Evolutionary conservation across 495 filamentous ascomycete genomes (phyloP).

Genomic region (Talaromyces proteolyticus): DNA sequence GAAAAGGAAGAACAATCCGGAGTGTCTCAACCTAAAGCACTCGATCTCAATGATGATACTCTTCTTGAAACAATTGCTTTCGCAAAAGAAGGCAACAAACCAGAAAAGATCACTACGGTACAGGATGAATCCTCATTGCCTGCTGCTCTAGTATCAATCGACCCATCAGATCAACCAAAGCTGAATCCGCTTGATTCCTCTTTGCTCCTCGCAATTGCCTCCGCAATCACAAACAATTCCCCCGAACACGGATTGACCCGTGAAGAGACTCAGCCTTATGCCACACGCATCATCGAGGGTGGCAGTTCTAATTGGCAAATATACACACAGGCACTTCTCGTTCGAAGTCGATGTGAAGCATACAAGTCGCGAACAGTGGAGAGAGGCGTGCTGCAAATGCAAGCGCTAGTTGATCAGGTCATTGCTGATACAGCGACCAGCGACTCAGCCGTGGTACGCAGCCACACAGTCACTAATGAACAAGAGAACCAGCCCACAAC

Average conservation of each 20-base stretch:
- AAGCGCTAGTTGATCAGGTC: conserved; percentile 93
- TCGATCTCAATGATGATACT: conserved; percentile 88
- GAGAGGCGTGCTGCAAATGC: conserved; percentile 84
- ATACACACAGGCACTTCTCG: conserved; percentile 86
- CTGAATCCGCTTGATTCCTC: conserved; percentile 79
- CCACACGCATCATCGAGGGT: conserved; percentile 78
- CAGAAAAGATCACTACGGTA: conserved; percentile 29
- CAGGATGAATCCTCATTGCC: conserved; percentile 54
- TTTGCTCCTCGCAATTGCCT: conserved; percentile 75
- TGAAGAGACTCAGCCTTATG: conserved; percentile 90
- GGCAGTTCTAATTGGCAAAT: conserved; percentile 96
- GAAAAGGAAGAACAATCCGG: conserved; percentile 1
- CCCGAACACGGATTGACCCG: conserved; percentile 80
- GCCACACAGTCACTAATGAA: conserved; percentile 5
- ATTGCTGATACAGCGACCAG: conserved; percentile 72
- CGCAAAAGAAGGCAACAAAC: conserved; percentile 37
- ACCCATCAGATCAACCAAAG: conserved; percentile 75
- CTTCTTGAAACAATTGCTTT: conserved; percentile 84
- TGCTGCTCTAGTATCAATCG: conserved; percentile 49
- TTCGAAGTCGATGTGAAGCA: conserved; percentile 83
- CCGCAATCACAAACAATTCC: conserved; percentile 80
- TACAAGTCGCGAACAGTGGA: conserved; percentile 82
- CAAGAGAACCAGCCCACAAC: conserved; percentile 43
- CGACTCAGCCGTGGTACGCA: conserved; percentile 19
- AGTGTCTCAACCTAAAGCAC: conserved; percentile 48